Evolutionary conservation across 306 rosid species (phyloP).

Genomic region (Malus sylvestris): DNA sequence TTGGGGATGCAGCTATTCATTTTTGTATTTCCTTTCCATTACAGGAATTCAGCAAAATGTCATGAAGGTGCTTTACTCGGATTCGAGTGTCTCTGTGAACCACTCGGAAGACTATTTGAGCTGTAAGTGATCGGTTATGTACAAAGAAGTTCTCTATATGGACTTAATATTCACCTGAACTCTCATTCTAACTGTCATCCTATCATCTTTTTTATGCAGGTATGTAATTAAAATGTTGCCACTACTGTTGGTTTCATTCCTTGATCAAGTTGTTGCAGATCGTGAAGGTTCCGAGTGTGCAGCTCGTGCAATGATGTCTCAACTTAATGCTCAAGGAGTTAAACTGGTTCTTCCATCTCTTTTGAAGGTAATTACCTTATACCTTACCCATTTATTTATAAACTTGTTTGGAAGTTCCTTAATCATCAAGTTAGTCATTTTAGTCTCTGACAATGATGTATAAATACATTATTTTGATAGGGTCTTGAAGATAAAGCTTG

Average conservation of each 20-base stretch:
- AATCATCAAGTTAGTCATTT: not conserved
- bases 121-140: constrained; percentile 46
- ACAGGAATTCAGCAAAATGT: constrained; percentile 85
- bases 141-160: not conserved
- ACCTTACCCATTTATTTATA: not conserved
- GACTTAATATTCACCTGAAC: not conserved
- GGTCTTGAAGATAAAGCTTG: constrained; percentile 99
- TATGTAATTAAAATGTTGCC: constrained; percentile 94
- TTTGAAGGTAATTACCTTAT: constrained; percentile 56
- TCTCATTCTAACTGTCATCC: constrained; percentile 1
- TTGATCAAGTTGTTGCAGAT: constrained; percentile 94
- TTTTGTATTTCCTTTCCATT: not conserved
- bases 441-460: not conserved
- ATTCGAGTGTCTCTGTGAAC: constrained; percentile 96
- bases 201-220: constrained; percentile 36
- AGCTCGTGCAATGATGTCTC: constrained; percentile 98
- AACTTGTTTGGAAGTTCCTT: not conserved
- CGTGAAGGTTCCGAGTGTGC: constrained; percentile 97
- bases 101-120: constrained; percentile 87
- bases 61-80: constrained; percentile 93
- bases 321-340: constrained; percentile 91
- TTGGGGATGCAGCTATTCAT: not conserved
- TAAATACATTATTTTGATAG: constrained; percentile 33
- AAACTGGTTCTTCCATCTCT: constrained; percentile 99
- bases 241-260: constrained; percentile 82